These are phyloP conservation scores for Acrocalymma vagum DNA, from an alignment of 2,329 filamentous ascomycete species.

Conservation along the genomic window DNA sequence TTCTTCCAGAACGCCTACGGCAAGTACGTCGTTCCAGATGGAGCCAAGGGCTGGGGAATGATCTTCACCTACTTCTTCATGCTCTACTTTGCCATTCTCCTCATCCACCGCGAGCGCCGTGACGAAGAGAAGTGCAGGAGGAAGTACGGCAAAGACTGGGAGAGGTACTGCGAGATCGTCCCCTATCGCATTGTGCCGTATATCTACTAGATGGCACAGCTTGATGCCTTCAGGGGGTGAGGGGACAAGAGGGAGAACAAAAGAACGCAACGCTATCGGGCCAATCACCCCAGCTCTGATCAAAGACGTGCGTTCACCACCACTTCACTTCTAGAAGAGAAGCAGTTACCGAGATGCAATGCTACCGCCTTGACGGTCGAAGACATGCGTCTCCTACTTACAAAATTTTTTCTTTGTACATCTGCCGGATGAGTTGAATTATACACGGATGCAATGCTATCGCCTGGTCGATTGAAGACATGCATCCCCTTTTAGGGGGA, in stretches of 20 bases:
- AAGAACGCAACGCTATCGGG: slow-evolving; percentile 35
- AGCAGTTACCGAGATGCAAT: slow-evolving; percentile 23
- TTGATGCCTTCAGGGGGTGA: neutral
- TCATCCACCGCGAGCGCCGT: slow-evolving; percentile 84
- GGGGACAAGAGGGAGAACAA: slow-evolving; percentile 4
- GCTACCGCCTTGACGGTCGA: slow-evolving; percentile 34
- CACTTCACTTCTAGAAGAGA: too few species aligned
- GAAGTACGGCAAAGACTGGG: slow-evolving; percentile 95
- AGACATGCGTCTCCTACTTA: slow-evolving; percentile 20
- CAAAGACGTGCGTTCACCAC: slow-evolving; percentile 37
- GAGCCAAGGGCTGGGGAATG: slow-evolving; percentile 83
- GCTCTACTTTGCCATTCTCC: slow-evolving; percentile 85
- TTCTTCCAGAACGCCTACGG: slow-evolving; percentile 65
- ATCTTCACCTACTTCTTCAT: slow-evolving; percentile 95
- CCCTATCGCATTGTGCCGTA: slow-evolving; percentile 84
- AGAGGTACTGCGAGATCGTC: slow-evolving; percentile 84
- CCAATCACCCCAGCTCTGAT: slow-evolving; percentile 18
- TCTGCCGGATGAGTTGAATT: neutral
- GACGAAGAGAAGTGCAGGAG: slow-evolving; percentile 90
- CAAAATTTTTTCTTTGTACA: slow-evolving; percentile 4
- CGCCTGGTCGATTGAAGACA: slow-evolving; percentile 33
- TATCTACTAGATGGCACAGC: slow-evolving; percentile 68
- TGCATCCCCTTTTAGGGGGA: slow-evolving; percentile 15
- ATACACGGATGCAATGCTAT: slow-evolving; percentile 29
- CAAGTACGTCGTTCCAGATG: slow-evolving; percentile 73